A percentile compares a stretch with the other conserved stretches of the same genome.
These are phyloP conservation scores for Penicillium sp. DNA, from an alignment of 2,329 filamentous ascomycete species.

Conservation along the genomic window DNA sequence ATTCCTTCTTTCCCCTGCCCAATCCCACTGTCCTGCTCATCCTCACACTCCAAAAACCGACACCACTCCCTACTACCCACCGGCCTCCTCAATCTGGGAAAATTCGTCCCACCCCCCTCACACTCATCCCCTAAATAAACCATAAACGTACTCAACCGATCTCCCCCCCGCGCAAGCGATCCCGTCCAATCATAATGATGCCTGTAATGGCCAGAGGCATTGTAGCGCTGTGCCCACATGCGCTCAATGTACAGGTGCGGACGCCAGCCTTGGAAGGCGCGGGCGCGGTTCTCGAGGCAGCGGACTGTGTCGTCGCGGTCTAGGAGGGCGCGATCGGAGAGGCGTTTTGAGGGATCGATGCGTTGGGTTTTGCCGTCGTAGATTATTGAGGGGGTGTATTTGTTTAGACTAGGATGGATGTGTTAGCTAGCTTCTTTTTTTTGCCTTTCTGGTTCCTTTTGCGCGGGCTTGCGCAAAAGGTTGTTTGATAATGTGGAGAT, in stretches of 20 bases:
- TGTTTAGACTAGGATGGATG: conserved; percentile 42
- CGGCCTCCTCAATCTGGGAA: conserved; percentile 59
- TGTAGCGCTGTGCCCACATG: conserved; percentile 66
- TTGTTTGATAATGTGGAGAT: neutral
- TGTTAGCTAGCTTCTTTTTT: neutral
- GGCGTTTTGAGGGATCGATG: conserved; percentile 57
- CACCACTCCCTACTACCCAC: conserved; percentile 58
- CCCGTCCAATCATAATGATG: conserved; percentile 66
- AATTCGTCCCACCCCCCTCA: conserved; percentile 66
- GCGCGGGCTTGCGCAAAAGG: neutral
- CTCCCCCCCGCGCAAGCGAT: conserved; percentile 44
- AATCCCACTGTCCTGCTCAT: conserved; percentile 30
- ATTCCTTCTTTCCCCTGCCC: conserved; percentile 50
- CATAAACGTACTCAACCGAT: conserved; percentile 65
- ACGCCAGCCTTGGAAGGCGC: conserved; percentile 66
- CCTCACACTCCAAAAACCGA: conserved; percentile 61
- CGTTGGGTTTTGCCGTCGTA: conserved; percentile 57
- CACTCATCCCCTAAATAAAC: conserved; percentile 63
- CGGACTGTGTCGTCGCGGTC: conserved; percentile 57
- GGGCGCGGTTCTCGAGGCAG: conserved; percentile 65
- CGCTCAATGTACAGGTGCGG: conserved; percentile 64
- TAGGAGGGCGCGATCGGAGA: conserved; percentile 59
- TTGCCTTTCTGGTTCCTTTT: neutral
- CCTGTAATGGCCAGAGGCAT: conserved; percentile 62
- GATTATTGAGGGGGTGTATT: conserved; percentile 62